phyloP scores from a whole-genome alignment of 371 early-diverging fungal species.

The Lichtheimia corymbifera region DNA sequence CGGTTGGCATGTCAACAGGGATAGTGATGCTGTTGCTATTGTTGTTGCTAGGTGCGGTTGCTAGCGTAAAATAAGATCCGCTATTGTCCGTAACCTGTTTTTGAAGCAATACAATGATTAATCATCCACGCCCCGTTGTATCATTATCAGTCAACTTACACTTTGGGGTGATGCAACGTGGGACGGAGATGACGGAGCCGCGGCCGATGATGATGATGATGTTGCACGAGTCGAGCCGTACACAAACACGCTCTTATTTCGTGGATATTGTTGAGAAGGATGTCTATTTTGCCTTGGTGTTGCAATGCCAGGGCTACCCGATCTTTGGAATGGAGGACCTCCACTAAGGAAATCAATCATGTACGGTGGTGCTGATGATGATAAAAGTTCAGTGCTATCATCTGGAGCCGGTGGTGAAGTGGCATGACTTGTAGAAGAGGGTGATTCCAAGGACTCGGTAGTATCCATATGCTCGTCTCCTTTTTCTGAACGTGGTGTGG shows the following conservation, averaged over 20 bases:
- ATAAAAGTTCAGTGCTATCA: constrained; percentile 32
- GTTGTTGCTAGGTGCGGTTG: not conserved
- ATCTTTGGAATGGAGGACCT: constrained; percentile 17
- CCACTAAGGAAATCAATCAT: constrained; percentile 28
- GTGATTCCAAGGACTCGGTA: not conserved
- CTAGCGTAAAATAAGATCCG: constrained; percentile 19
- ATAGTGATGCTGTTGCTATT: constrained; percentile 35
- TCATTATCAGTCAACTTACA: constrained; percentile 4
- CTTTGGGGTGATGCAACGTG: constrained; percentile 6
- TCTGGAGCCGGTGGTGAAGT: constrained; percentile 34
- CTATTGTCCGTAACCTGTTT: not conserved
- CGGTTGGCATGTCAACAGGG: constrained; percentile 29
- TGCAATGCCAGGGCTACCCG: constrained; percentile 12
- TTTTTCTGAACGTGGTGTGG: constrained; percentile 14
- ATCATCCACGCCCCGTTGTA: not conserved
- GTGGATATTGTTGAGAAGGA: constrained; percentile 10
- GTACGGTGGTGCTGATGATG: constrained; percentile 39
- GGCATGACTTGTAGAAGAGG: not conserved
- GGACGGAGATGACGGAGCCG: constrained; percentile 12
- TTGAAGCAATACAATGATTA: not conserved
- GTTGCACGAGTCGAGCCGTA: constrained; percentile 29
- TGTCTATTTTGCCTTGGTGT: constrained; percentile 16
- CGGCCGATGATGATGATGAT: constrained; percentile 15
- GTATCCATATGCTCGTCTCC: not conserved
- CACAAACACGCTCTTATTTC: constrained; percentile 25